phyloP scores from a whole-genome alignment of 352 stramenopile species.

The Globisporangium carolinianum region DNA sequence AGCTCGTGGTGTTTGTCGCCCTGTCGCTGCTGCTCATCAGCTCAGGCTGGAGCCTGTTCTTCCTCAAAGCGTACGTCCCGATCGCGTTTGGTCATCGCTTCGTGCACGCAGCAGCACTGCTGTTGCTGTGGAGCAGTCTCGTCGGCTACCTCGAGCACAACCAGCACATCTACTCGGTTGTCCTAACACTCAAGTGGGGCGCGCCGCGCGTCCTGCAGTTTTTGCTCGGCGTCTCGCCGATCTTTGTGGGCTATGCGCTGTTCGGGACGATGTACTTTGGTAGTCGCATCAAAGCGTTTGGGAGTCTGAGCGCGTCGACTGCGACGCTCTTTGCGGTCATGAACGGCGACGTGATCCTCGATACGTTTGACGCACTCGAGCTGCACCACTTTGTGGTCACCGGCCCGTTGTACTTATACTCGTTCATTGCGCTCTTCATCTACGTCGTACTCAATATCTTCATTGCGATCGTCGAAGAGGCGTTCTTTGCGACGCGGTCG shows the following conservation, averaged over 20 bases:
- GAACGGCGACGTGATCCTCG: constrained; percentile 89
- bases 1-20: constrained; percentile 47
- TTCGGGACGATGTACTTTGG: constrained; percentile 90
- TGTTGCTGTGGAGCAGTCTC: constrained; percentile 77
- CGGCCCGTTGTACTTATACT: constrained; percentile 81
- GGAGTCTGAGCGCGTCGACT: constrained; percentile 54
- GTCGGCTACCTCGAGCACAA: constrained; percentile 88
- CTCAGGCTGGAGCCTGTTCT: constrained; percentile 66
- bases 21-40: constrained; percentile 50
- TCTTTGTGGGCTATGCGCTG: constrained; percentile 84
- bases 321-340: constrained; percentile 86
- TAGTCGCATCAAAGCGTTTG: constrained; percentile 69
- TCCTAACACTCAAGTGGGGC: constrained; percentile 83
- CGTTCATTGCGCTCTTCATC: constrained; percentile 90
- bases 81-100: constrained; percentile 71
- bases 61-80: constrained; percentile 63
- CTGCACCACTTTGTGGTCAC: constrained; percentile 54
- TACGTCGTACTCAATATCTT: constrained; percentile 92
- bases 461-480: constrained; percentile 88
- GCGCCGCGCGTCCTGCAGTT: constrained; percentile 82
- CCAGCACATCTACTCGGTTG: constrained; percentile 82
- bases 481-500: constrained; percentile 84
- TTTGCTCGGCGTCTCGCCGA: constrained; percentile 80
- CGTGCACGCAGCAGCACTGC: constrained; percentile 54
- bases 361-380: constrained; percentile 85